A percentile compares a stretch with the other conserved stretches of the same genome.
phyloP scores from a whole-genome alignment of 768 basidiomycete genomes.

The Tricholoma flavovirens region DNA sequence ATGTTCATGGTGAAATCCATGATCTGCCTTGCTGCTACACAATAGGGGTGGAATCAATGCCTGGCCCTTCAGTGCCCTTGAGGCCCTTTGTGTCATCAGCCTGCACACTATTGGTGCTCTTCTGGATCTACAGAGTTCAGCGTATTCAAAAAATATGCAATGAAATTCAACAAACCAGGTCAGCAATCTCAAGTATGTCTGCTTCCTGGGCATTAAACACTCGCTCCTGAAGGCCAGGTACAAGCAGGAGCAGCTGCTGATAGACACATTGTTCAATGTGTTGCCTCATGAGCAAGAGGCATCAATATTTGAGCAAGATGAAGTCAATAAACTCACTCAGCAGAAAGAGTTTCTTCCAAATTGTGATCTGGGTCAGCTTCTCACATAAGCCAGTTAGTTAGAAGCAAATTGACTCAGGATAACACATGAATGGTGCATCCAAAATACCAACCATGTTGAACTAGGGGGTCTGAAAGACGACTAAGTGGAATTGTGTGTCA shows the following conservation, averaged over 20 bases:
- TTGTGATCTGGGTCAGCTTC: background rate
- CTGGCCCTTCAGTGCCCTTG: too few relatives aligned
- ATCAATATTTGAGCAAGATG: background rate
- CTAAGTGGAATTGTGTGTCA: background rate
- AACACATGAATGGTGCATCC: background rate
- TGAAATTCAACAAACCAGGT: too few relatives aligned
- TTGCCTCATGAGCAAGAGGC: background rate
- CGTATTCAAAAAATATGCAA: background rate
- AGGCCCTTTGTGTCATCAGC: too few relatives aligned
- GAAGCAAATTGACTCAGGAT: background rate
- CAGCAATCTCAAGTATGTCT: too few relatives aligned
- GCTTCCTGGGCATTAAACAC: background rate
- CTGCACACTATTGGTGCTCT: too few relatives aligned
- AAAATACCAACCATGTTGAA: background rate
- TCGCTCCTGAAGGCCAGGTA: too few relatives aligned
- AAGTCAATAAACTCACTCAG: background rate
- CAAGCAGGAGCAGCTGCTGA: background rate
- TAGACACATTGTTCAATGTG: background rate
- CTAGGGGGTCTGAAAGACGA: background rate
- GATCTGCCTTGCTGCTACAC: too few relatives aligned
- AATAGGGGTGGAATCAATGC: too few relatives aligned
- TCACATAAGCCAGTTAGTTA: background rate
- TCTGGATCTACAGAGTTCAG: background rate
- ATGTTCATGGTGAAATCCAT: too few relatives aligned
- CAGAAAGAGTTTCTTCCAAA: background rate